Evolutionary conservation across 2,329 filamentous ascomycete genomes (phyloP).

Genomic region (Talaromyces sp.): DNA sequence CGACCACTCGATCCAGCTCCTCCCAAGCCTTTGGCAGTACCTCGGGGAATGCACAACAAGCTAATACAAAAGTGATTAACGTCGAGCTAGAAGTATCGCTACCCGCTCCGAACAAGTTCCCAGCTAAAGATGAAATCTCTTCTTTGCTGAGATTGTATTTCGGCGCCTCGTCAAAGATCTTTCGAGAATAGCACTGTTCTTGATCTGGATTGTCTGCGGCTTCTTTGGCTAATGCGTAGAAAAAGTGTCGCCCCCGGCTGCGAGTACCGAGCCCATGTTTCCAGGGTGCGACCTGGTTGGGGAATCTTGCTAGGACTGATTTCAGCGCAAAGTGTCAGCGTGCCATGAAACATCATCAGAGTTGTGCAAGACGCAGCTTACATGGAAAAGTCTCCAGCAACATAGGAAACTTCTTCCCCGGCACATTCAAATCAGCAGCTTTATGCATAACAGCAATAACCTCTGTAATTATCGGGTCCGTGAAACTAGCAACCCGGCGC

Average conservation of each 20-base stretch:
- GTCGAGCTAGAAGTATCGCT: conserved; percentile 31
- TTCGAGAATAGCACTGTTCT: conserved; percentile 44
- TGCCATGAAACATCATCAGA: not conserved
- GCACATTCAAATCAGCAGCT: conserved; percentile 55
- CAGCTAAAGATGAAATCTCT: conserved; percentile 48
- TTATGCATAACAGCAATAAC: conserved; percentile 60
- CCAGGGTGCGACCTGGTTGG: conserved; percentile 50
- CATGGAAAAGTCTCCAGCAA: conserved; percentile 55
- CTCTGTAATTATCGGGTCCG: conserved; percentile 39
- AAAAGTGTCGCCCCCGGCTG: conserved; percentile 50
- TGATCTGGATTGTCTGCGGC: conserved; percentile 41
- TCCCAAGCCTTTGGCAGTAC: conserved; percentile 39
- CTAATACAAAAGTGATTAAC: conserved; percentile 26
- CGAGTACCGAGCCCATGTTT: conserved; percentile 48
- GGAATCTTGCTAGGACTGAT: conserved; percentile 45
- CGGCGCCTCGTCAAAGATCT: conserved; percentile 47
- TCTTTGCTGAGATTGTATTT: conserved; percentile 46
- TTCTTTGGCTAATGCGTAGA: conserved; percentile 52
- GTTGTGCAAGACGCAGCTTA: not conserved
- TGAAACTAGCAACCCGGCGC: conserved; percentile 41
- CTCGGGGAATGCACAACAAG: conserved; percentile 23
- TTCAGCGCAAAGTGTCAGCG: not conserved
- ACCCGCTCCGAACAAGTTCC: conserved; percentile 38
- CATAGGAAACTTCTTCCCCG: conserved; percentile 56
- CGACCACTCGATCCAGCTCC: conserved; percentile 35